Evolutionary conservation across 176 grass and related monocot genomes (phyloP), one percentile per base, ranked within the genome.

Genomic region (Puccinellia tenuiflora): DNA sequence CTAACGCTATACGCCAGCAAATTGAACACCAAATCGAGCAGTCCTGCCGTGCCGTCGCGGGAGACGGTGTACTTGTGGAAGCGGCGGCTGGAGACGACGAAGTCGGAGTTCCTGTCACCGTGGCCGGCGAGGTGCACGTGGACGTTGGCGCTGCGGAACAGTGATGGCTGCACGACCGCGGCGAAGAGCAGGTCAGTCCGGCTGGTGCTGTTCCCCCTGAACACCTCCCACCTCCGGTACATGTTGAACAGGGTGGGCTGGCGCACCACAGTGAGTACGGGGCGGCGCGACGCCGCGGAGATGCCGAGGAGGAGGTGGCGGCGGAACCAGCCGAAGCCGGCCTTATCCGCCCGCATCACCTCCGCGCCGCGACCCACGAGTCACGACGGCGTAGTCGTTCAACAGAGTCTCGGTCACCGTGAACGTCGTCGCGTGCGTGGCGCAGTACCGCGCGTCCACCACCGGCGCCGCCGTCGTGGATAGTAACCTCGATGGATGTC

Each of bases 321-420:
- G n/a, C n/a, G n/a, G n/a, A n/a, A n/a, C n/a, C n/a, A n/a, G n/a
- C n/a, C n/a, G n/a, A n/a, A n/a, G n/a, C n/a, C n/a, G n/a, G n/a
- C n/a, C n/a, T n/a, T n/a, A n/a, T n/a, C n/a, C n/a, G n/a, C n/a
- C n/a, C n/a, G n/a, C n/a, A n/a, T 79, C 75, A 86, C 61, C 1
- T 65, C 66, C 25, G 56, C 74, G 33, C 33, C 64, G 9, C 64
- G n/a, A n/a, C n/a, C n/a, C n/a, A n/a, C n/a, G n/a, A n/a, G n/a
- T n/a, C n/a, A n/a, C 90, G 21, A 92, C 87, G 30, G 47, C 15
- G 84, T 82, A 92, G 43, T 84, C 78, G 84, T n/a, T 79, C 64
- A 31, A 10, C 33, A 33, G n/a, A 28, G 26, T 83, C 70, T 75
- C 79, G 17, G 70, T 68, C 76, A 92, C 75, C 40, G 73, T 71